A percentile compares a stretch with the other conserved stretches of the same genome.
phyloP scores from a whole-genome alignment of 2,329 filamentous ascomycete species.

The Fusarium neocosmosporiellum region DNA sequence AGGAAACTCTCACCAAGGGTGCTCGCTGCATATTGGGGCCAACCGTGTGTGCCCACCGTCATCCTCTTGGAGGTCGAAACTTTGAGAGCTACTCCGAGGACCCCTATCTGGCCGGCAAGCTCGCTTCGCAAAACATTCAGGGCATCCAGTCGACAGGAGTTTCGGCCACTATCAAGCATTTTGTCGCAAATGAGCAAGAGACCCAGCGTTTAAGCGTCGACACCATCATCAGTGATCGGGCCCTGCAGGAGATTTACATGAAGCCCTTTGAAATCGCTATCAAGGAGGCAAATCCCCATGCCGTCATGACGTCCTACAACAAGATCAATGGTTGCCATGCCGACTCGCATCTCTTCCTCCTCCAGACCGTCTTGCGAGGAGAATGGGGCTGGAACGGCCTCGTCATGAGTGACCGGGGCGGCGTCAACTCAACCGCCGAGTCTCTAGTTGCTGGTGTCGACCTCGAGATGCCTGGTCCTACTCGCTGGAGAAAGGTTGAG shows the following conservation, averaged over 20 bases:
- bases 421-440: constrained; percentile 31
- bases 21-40: constrained; percentile 67
- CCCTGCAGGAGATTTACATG: constrained; percentile 32
- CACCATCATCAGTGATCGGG: constrained; percentile 5
- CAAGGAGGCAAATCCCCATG: constrained; percentile 47
- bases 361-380: constrained; percentile 43
- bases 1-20: constrained; percentile 66
- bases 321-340: constrained; percentile 53
- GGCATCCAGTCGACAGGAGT: constrained; percentile 52
- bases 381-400: not conserved
- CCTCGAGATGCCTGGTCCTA: constrained; percentile 49
- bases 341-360: constrained; percentile 20
- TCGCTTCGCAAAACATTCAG: constrained; percentile 43
- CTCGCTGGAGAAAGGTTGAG: constrained; percentile 16
- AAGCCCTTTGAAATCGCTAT: constrained; percentile 40
- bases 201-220: constrained; percentile 15
- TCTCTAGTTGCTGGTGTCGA: constrained; percentile 33
- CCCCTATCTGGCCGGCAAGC: constrained; percentile 51
- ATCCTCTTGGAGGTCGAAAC: constrained; percentile 53
- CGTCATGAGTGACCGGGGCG: constrained; percentile 35
- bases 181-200: constrained; percentile 47
- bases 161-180: constrained; percentile 19
- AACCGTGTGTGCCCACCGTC: constrained; percentile 51
- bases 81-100: constrained; percentile 47
- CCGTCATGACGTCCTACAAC: constrained; percentile 42